Conservation (phyloP, 2,329 filamentous ascomycete species). For the Fusarium sp. region DNA sequence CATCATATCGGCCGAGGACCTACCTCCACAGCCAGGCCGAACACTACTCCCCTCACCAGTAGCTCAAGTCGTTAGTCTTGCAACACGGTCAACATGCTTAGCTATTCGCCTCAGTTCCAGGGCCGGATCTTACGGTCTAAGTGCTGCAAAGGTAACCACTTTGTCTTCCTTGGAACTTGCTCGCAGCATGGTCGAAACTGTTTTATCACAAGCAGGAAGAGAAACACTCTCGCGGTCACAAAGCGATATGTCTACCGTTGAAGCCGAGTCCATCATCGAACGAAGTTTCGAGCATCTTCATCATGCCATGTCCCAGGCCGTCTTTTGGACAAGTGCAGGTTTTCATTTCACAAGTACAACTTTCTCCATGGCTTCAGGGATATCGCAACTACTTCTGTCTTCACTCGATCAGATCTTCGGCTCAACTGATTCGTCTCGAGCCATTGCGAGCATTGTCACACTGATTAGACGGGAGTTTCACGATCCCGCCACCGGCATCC, state of each 20-base stretch:
- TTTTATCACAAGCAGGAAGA: conserved; percentile 64
- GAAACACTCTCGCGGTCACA: conserved; percentile 60
- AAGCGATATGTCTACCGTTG: conserved; percentile 61
- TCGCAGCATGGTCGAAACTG: conserved; percentile 65
- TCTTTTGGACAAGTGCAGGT: conserved; percentile 71
- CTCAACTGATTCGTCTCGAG: conserved; percentile 75
- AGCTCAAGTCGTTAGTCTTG: conserved; percentile 69
- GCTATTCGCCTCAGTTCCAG: conserved; percentile 65
- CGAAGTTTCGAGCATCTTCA: conserved; percentile 68
- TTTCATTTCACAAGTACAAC: conserved; percentile 69
- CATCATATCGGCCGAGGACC: conserved; percentile 27
- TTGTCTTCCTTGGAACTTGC: conserved; percentile 69
- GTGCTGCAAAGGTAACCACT: conserved; percentile 66
- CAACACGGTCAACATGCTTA: conserved; percentile 69
- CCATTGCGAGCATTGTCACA: conserved; percentile 74
- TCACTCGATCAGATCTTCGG: conserved; percentile 74
- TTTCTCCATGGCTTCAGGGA: conserved; percentile 64
- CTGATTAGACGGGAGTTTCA: conserved; percentile 73
- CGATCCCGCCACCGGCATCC: conserved; percentile 69
- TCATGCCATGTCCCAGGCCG: conserved; percentile 66
- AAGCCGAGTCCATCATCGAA: conserved; percentile 69
- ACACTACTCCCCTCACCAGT: conserved; percentile 69
- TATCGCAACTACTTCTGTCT: conserved; percentile 68
- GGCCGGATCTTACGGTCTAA: conserved; percentile 64
- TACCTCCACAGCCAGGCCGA: conserved; percentile 44